Evolutionary conservation across 78 protist species (phyloP), one percentile per base, ranked within the genome.

Genomic region (Dictyostelium brefeldianum): DNA sequence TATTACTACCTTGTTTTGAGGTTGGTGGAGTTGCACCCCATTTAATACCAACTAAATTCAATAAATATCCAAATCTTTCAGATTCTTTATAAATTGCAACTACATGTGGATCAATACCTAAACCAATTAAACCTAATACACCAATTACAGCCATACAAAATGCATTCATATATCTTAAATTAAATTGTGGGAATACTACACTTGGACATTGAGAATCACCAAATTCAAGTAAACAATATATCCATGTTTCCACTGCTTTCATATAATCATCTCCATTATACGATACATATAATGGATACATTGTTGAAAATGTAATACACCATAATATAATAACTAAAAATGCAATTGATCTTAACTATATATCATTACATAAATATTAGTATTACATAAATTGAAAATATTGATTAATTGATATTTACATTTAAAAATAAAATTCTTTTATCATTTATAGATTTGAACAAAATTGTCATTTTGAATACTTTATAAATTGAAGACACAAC

Each of bases 401-500:
- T 62, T 15, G 7, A 69, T 70, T 41, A 41, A 4, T 0, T 29
- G 20, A 0, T 41, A 70, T 54, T 71, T 71, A 71, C 79, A 71
- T 71, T 71, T 71, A 71, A 71, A 10, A 71, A 43, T 71, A 71
- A n/a, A 43, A 71, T 71, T 46, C 79, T 71, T 71, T 15, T 71
- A 43, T 71, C 79, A 9, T 71, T 71, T 7, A 71, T 27, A 18
- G 79, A 71, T 46, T 71, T 71, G 20, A 71, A 71, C 10, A 71
- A 3, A 20, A 43, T 9, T 18, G 79, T 46, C 79, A 71, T 71
- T 71, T 43, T 1, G n/a, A 43, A 71, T 46, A 71, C 50, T 71
- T 43, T 71, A 43, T 71, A 71, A 41, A 43, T 43, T 71, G 79
- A 71, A 18, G 27, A n/a, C 5, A n/a, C 15, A 43, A 71, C 22